Conservation (phyloP, 2,329 filamentous ascomycete species). For the Tothia fuscella region DNA sequence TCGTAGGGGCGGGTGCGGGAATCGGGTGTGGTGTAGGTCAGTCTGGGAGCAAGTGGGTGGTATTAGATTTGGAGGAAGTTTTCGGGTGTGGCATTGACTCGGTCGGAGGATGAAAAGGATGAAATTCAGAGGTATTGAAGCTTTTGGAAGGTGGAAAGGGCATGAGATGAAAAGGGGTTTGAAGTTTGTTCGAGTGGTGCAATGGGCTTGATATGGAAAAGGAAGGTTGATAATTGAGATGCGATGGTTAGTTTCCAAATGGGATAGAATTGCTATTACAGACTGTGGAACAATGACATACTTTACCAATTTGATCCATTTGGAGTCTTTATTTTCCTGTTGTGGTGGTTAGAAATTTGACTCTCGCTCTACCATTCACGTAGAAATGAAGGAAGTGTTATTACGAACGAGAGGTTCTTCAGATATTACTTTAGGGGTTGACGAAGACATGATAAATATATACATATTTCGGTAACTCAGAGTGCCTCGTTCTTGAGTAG, state of each 20-base stretch:
- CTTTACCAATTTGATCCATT: slow-evolving; percentile 29
- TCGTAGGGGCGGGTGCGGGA: slow-evolving; percentile 55
- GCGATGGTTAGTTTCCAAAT: too few species aligned
- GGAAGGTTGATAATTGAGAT: background rate
- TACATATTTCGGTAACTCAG: too few species aligned
- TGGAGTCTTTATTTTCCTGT: slow-evolving; percentile 27
- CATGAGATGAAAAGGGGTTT: background rate
- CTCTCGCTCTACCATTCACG: background rate
- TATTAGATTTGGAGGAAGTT: slow-evolving; percentile 28
- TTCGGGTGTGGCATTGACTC: slow-evolving; percentile 9
- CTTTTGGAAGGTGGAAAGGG: background rate
- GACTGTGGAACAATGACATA: too few species aligned
- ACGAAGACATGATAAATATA: background rate
- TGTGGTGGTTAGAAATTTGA: slow-evolving; percentile 3
- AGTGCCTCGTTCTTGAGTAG: background rate
- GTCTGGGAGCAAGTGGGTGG: slow-evolving; percentile 34
- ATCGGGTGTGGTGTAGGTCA: slow-evolving; percentile 50
- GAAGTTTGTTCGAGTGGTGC: background rate
- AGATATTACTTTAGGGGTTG: slow-evolving; percentile 23
- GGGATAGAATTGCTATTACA: too few species aligned
- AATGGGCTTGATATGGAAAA: background rate
- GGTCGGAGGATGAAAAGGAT: background rate
- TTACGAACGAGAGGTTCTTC: slow-evolving; percentile 24
- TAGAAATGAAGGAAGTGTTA: background rate
- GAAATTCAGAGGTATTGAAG: background rate